Evolutionary conservation across 1,139 yeast species (phyloP).

Genomic region (Casaregolazyma suthepensis): DNA sequence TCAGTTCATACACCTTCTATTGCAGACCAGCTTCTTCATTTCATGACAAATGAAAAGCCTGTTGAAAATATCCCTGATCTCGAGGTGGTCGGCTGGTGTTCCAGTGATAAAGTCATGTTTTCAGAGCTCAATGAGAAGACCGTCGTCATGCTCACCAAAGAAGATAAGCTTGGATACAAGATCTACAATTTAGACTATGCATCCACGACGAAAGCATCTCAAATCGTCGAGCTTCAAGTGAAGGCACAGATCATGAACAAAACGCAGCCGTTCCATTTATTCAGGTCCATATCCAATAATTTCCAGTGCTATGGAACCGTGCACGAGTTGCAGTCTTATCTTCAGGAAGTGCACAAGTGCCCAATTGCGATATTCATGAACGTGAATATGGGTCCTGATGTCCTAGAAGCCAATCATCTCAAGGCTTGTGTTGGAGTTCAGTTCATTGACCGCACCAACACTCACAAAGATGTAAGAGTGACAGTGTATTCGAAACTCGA

Average conservation of each 20-base stretch:
- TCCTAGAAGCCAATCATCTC: constrained; percentile 37
- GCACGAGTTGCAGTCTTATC: constrained; percentile 59
- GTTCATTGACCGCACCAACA: constrained; percentile 27
- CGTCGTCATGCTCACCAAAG: constrained; percentile 10
- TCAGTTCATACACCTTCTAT: constrained; percentile 52
- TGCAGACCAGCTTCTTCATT: constrained; percentile 82
- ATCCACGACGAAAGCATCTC: constrained; percentile 24
- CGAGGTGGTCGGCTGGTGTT: constrained; percentile 63
- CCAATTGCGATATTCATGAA: constrained; percentile 65
- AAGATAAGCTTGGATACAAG: constrained; percentile 15
- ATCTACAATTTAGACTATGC: constrained; percentile 27
- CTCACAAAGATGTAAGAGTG: constrained; percentile 18
- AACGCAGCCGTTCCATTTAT: constrained; percentile 79
- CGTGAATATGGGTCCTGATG: constrained; percentile 33
- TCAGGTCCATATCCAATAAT: constrained; percentile 40
- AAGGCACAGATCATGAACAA: constrained; percentile 77
- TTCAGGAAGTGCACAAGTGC: constrained; percentile 44
- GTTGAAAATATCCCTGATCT: constrained; percentile 63
- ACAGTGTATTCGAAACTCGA: constrained; percentile 17
- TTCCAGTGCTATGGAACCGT: constrained; percentile 68
- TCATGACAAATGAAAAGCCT: constrained; percentile 80
- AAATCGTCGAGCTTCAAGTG: constrained; percentile 59
- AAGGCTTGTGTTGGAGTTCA: constrained; percentile 45
- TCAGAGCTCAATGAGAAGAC: constrained; percentile 24
- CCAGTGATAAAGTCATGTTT: constrained; percentile 43